Evolutionary conservation across 2,329 filamentous ascomycete genomes (phyloP).

Genomic region (Paecilomyces dactylethromorphus): DNA sequence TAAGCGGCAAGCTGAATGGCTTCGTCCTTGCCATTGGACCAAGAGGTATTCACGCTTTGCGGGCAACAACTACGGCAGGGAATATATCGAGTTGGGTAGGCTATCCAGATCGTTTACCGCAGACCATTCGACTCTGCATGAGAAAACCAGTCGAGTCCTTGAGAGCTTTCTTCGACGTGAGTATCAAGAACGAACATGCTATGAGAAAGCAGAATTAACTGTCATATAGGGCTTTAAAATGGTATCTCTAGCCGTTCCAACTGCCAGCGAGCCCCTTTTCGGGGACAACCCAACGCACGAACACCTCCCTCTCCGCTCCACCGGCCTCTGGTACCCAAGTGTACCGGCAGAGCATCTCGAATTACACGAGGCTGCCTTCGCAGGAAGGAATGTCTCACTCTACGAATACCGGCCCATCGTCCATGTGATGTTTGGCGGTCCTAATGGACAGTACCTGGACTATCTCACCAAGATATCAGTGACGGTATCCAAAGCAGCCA

Average conservation of each 20-base stretch:
- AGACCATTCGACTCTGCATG: slow-evolving; percentile 11
- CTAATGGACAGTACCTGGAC: slow-evolving; percentile 8
- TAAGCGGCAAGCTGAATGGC: slow-evolving; percentile 5
- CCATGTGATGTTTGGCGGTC: slow-evolving; percentile 14
- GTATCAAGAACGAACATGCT: not conserved
- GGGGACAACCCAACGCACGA: slow-evolving; percentile 3
- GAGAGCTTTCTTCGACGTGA: slow-evolving; percentile 13
- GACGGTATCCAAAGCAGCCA: slow-evolving; percentile 5
- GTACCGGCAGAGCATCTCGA: slow-evolving; percentile 7
- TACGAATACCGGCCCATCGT: slow-evolving; percentile 10
- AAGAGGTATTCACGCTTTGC: slow-evolving; percentile 12
- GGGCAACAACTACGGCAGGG: slow-evolving; percentile 7
- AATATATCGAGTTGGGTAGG: slow-evolving; percentile 11
- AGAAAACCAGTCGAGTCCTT: slow-evolving; percentile 10
- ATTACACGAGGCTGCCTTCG: slow-evolving; percentile 8
- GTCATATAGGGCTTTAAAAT: slow-evolving; percentile 12
- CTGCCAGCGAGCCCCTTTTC: slow-evolving; percentile 5
- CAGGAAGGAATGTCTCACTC: slow-evolving; percentile 4
- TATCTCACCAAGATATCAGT: slow-evolving; percentile 14
- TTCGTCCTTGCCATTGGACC: slow-evolving; percentile 10
- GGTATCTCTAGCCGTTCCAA: slow-evolving; percentile 11
- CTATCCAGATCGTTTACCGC: slow-evolving; percentile 7
- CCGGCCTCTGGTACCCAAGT: slow-evolving; percentile 14
- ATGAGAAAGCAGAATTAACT: not conserved
- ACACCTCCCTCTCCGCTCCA: slow-evolving; percentile 9